These are phyloP conservation scores for Pyronema domesticum DNA, from an alignment of 495 filamentous ascomycete species.

Conservation along the genomic window DNA sequence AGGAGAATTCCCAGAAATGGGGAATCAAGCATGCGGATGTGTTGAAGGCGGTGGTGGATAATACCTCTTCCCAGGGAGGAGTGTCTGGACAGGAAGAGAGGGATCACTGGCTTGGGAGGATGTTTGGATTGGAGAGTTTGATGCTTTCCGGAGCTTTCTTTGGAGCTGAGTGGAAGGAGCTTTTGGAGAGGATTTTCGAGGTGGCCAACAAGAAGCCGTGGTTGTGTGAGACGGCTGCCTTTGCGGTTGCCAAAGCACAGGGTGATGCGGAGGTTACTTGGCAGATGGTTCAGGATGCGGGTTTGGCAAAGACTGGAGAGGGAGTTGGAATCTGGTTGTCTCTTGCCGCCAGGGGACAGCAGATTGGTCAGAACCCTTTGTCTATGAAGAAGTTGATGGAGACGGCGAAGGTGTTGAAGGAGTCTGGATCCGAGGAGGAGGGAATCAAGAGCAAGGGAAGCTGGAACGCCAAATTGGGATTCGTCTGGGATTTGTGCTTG, in stretches of 20 bases:
- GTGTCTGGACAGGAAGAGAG: slow-evolving; percentile 63
- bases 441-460: slow-evolving; percentile 38
- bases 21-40: slow-evolving; percentile 37
- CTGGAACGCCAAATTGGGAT: slow-evolving; percentile 67
- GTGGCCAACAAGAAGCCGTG: slow-evolving; percentile 54
- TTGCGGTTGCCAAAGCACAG: slow-evolving; percentile 34
- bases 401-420: slow-evolving; percentile 61
- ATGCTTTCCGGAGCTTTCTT: slow-evolving; percentile 61
- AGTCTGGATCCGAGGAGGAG: slow-evolving; percentile 41
- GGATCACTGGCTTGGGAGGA: slow-evolving; percentile 64
- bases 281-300: slow-evolving; percentile 39
- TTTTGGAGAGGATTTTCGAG: slow-evolving; percentile 41
- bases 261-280: slow-evolving; percentile 38
- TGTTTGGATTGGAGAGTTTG: slow-evolving; percentile 76
- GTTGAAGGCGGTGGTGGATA: slow-evolving; percentile 47
- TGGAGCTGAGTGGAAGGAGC: slow-evolving; percentile 29
- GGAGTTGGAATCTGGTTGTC: slow-evolving; percentile 78
- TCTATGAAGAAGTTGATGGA: slow-evolving; percentile 39
- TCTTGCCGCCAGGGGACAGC: slow-evolving; percentile 43
- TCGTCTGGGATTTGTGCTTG: slow-evolving; percentile 71
- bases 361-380: slow-evolving; percentile 50
- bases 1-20: slow-evolving; percentile 21
- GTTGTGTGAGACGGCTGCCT: slow-evolving; percentile 75
- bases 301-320: slow-evolving; percentile 59
- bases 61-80: slow-evolving; percentile 46